Evolutionary conservation across 2,329 filamentous ascomycete species (phyloP), one percentile per base, ranked within the genome.

Genomic region (Colletotrichum euphorbiae): DNA sequence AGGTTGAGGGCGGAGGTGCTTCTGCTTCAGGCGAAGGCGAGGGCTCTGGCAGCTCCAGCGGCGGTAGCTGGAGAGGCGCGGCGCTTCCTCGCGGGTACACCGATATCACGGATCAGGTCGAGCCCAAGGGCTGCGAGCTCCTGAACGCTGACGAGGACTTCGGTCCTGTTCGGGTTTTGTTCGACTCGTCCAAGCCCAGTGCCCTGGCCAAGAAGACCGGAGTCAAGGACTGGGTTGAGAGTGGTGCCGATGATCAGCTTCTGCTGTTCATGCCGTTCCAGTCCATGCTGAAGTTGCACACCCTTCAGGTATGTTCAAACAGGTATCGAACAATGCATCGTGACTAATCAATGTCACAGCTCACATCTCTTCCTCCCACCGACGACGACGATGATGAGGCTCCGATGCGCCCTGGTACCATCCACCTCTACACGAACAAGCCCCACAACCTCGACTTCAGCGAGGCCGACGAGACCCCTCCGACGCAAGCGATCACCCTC

Each of bases 181-280:
- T 98, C 76, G 89, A 90, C n/a, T 72, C 74, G 4, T 81, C 83
- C 65, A 89, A 91, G 79, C 94, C 94, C 6, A 88, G 85, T 61
- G 84, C 85, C 1, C 79, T 94, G 62, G 78, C 80, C 55, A 88
- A 89, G 74, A 89, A 89, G 75, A 80, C 78, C 17, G 78, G 80
- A 9, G 71, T 71, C 62, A 89, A 88, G 76, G 95, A 99, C 80
- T 98, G 93, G 91, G 90, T 98, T 21, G 93, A 98, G 84, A 98
- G 93, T 79, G 95, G 98, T 76, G 97, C 95, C 40, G 96, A 99
- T 77, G 94, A 98, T 81, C 96, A 99, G 83, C 84, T 99, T 70
- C 92, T 98, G 87, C 86, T 99, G 52, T 98, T 91, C 80, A 85
- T 97, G 65, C 95, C 96, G 1, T 97, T 99, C 81, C 91, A 94